phyloP scores from a whole-genome alignment of 2,329 filamentous ascomycete genomes.

The Lecanicillium sp. region DNA sequence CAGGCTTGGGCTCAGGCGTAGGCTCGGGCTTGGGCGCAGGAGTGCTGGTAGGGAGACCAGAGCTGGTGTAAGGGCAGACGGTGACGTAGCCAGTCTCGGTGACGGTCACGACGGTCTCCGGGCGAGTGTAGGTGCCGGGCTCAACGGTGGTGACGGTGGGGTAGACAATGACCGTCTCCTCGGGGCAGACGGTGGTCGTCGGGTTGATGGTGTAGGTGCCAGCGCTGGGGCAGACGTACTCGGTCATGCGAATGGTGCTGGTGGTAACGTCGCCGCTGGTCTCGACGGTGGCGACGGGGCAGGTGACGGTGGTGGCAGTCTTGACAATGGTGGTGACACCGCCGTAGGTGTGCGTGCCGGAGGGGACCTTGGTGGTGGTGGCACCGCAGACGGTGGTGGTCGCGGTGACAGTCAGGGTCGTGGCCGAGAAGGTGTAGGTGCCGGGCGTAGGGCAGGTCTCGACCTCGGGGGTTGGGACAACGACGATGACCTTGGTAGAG shows the following conservation, averaged over 20 bases:
- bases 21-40: constrained; percentile 19
- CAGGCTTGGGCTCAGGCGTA: constrained; percentile 19
- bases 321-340: constrained; percentile 66
- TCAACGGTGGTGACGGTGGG: constrained; percentile 57
- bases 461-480: constrained; percentile 44
- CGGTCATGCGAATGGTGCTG: constrained; percentile 61
- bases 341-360: constrained; percentile 61
- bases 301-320: constrained; percentile 58
- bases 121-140: constrained; percentile 67
- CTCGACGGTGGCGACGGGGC: constrained; percentile 59
- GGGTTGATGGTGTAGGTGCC: constrained; percentile 72
- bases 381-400: constrained; percentile 60
- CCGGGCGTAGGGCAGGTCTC: constrained; percentile 57
- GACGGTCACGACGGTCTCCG: constrained; percentile 58
- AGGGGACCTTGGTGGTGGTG: constrained; percentile 51
- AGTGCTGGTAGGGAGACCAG: constrained; percentile 25
- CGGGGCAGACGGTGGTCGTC: constrained; percentile 51
- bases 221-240: constrained; percentile 63
- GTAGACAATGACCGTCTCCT: constrained; percentile 51
- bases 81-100: constrained; percentile 61
- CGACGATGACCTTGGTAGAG: constrained; percentile 33
- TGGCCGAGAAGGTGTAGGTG: constrained; percentile 68
- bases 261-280: constrained; percentile 51
- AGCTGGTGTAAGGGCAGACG: constrained; percentile 59
- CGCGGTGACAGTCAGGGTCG: constrained; percentile 59